Base-by-base conservation (phyloP, 805 yeast species). In the Barnettozyma pratensis region DNA sequence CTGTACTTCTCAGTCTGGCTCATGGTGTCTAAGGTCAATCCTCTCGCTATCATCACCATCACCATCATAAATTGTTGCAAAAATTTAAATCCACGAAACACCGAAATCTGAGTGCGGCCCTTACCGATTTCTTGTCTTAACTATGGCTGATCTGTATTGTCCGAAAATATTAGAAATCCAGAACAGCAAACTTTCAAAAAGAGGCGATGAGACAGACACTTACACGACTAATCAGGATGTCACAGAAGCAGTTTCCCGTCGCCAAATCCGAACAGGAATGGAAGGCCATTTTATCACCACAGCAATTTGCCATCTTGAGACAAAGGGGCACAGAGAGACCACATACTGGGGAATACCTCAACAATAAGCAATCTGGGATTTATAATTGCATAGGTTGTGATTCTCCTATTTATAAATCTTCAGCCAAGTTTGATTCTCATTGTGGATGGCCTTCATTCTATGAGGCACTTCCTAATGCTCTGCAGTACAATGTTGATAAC, bases 391-490 rank as follows among this genome's bases (percentile, higher is more conserved):
- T 86, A 0, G 98, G 85, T 6, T 94, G 99, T 67, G 75, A 74
- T 44, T 71, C 77, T 40, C 96, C 97, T 10, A 69, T 94, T 31
- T 94, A 94, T 66, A 76, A 76, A 51, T 82, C 96, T 30, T 71
- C 75, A 32, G 77, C 96, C 4, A 92, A 94, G 66, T 94, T 94
- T 59, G 83, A 85, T 49, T 80, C 96, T 10, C 89, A 89, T 46
- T 94, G 99, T 66, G 99, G 99, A 3, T 94, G 99, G 99, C 99
- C 99, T 1, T 91, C 97, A 0, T 94, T 94, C 66, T 92, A 84
- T 65, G 85, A 88, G 49, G 97, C 96, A 1, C 71, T 87, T 37
- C 95, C 96, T 0, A 91, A 90, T 0, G 75, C 96, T 6, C 75
- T 94, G 37, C 74, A 66, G 25, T 72, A 84, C 10, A 67, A 76